Conservation (phyloP, 139 green algal species). For the Zygnema cylindricum region DNA sequence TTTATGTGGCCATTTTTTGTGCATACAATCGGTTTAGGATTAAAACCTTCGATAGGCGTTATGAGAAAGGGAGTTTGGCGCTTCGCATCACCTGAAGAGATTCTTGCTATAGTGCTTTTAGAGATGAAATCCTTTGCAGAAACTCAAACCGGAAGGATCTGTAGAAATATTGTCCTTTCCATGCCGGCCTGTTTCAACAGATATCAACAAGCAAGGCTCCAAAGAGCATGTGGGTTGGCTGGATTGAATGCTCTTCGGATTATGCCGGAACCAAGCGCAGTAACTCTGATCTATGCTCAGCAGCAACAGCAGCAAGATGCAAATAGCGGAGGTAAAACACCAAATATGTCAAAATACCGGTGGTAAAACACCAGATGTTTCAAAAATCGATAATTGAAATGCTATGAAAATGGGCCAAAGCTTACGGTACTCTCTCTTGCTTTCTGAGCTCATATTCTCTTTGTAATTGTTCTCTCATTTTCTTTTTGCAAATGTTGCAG, state of each 20-base stretch:
- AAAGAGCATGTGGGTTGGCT: background rate
- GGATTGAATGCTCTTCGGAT: slow-evolving; percentile 26
- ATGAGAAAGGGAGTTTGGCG: background rate
- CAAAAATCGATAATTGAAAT: too few relatives aligned
- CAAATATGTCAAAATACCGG: too few relatives aligned
- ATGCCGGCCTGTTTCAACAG: slow-evolving; percentile 31
- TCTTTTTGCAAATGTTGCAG: too few relatives aligned
- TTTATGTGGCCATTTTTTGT: slow-evolving; percentile 87
- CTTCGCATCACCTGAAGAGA: slow-evolving; percentile 20
- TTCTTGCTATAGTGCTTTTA: slow-evolving; percentile 19
- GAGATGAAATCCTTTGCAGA: slow-evolving; percentile 29
- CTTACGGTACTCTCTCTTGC: background rate
- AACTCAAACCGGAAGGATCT: background rate
- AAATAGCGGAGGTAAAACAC: background rate
- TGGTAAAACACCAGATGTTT: too few relatives aligned
- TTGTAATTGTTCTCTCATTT: too few relatives aligned
- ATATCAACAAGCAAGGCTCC: slow-evolving; percentile 8
- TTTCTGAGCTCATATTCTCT: background rate
- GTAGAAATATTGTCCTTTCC: slow-evolving; percentile 12
- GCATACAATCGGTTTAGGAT: slow-evolving; percentile 7
- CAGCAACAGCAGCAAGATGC: slow-evolving; percentile 8
- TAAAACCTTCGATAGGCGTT: background rate
- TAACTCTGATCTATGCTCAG: slow-evolving; percentile 22
- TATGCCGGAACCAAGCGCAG: slow-evolving; percentile 38
- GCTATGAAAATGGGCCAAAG: too few relatives aligned